Evolutionary conservation across 106 monocot genomes (phyloP), one percentile per base, ranked within the genome.

Genomic region (Gastrodia elata): DNA sequence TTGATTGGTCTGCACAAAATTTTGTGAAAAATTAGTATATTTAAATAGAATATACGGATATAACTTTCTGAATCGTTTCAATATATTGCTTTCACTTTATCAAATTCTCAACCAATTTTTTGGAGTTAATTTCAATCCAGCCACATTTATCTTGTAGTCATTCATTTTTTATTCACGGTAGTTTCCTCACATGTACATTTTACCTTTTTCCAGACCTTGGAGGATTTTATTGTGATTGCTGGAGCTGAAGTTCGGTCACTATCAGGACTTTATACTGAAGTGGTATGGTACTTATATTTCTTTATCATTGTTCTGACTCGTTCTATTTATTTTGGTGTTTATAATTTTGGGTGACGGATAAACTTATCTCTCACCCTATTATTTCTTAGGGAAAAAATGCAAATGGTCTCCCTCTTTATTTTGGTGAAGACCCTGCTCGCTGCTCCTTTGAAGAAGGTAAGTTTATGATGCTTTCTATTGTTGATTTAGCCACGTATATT

Each of bases 401-500:
- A 22, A 89, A 93, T 80, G 87, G 89, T 42, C 84, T 93, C 71
- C 87, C 89, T 25, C 84, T 79, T 76, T 93, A 93, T 87, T 93
- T 93, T 83, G 93, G 93, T 38, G 90, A 90, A 87, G 90, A 87
- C 71, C 90, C 90, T 68, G 77, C 82, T 0, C 77, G 86, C 28
- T 93, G 93, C 72, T 85, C 93, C 64, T 93, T 89, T 68, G 93
- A 93, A 69, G 89, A 93, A 93, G 93, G 93, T 93, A 74, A 68
- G 36, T 32, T n/a, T 68, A 7, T 68, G 22, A 18, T 1, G 36
- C 6, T 70, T 70, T 70, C 38, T 39, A 25, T 41, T 70, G 10
- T 39, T 70, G 7, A 70, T 10, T 74, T 24, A 13, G 22, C 18
- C 14, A 24, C 32, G 16, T 32, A 25, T 61, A 30, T 61, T 30